Conservation (phyloP, 2,329 filamentous ascomycete genomes). For the Claviceps sp. region DNA sequence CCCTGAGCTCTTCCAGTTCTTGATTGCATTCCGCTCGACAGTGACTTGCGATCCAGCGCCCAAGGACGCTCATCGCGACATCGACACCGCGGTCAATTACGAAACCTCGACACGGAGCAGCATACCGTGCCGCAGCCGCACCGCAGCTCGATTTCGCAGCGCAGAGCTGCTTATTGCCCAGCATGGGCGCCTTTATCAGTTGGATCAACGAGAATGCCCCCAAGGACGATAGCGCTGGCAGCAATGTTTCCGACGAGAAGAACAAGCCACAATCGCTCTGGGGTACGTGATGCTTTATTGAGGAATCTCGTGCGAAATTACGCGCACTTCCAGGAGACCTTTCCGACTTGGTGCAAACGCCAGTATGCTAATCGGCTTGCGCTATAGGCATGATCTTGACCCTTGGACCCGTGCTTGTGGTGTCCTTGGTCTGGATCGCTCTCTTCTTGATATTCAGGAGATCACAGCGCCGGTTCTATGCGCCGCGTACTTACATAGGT, state of each 20-base stretch:
- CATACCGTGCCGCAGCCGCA: not conserved
- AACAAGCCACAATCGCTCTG: conserved; percentile 21
- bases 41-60: not conserved
- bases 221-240: conserved; percentile 12
- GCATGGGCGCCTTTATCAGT: conserved; percentile 25
- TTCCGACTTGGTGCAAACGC: not conserved
- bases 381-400: conserved; percentile 31
- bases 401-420: conserved; percentile 37
- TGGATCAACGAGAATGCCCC: conserved; percentile 23
- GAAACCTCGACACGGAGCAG: not conserved
- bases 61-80: not conserved
- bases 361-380: conserved; percentile 4
- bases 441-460: conserved; percentile 37
- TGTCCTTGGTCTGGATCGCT: conserved; percentile 33
- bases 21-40: not conserved
- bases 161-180: conserved; percentile 9
- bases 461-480: conserved; percentile 38
- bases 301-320: not conserved
- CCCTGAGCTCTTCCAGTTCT: not conserved
- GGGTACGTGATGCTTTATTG: conserved; percentile 13
- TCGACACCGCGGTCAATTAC: not conserved
- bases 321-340: not conserved
- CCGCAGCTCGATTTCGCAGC: not conserved
- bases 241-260: conserved; percentile 1
- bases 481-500: conserved; percentile 37